phyloP scores from a whole-genome alignment of 768 basidiomycete species.

The Lentinula lateritia region DNA sequence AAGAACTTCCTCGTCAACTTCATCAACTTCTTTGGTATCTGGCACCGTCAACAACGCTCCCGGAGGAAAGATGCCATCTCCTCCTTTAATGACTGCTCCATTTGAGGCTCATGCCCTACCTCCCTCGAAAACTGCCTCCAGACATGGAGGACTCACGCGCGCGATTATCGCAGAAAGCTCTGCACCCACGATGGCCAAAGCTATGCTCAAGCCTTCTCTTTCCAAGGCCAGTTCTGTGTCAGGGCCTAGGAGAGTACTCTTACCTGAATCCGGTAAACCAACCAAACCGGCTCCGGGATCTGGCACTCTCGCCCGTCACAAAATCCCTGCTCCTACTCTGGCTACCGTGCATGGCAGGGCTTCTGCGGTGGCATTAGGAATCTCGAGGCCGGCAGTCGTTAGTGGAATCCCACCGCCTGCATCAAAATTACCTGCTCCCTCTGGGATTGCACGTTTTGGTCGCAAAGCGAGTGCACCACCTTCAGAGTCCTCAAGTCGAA shows the following conservation, averaged over 20 bases:
- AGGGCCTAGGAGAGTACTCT: conserved; percentile 10
- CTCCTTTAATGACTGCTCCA: neutral
- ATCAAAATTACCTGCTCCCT: conserved; percentile 7
- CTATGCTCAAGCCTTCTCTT: neutral
- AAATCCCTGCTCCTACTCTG: neutral
- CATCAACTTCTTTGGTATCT: conserved; percentile 4
- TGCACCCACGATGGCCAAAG: neutral
- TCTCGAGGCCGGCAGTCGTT: neutral
- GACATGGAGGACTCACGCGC: conserved; percentile 29
- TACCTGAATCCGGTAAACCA: neutral
- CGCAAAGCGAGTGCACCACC: neutral
- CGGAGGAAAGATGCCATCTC: neutral
- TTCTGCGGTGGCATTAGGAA: neutral
- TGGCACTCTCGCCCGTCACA: neutral
- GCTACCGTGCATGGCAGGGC: conserved; percentile 1
- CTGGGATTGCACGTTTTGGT: conserved; percentile 1
- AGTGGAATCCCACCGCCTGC: neutral
- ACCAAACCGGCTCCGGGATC: neutral
- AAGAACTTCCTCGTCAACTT: conserved; percentile 12
- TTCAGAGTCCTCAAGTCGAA: neutral
- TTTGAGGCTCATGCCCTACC: neutral
- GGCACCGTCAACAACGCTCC: neutral
- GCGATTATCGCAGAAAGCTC: conserved; percentile 18
- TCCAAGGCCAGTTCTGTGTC: neutral
- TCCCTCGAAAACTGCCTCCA: conserved; percentile 9